A percentile compares a stretch with the other conserved stretches of the same genome.
phyloP scores from a whole-genome alignment of 805 yeast species.

The Candida khao-thaluensis region DNA sequence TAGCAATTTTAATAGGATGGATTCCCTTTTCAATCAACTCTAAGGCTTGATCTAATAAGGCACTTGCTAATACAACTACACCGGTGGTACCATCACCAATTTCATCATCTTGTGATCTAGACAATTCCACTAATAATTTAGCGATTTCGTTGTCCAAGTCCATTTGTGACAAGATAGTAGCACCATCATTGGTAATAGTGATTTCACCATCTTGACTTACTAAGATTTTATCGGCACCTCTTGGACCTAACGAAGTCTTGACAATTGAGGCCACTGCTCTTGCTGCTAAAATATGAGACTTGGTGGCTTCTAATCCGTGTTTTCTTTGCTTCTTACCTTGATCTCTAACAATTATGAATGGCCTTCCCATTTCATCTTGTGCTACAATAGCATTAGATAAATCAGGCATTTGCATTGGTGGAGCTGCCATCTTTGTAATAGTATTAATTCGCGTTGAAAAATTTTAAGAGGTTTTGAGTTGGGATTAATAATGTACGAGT shows the following conservation, averaged over 20 bases:
- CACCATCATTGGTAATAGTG: conserved; percentile 98
- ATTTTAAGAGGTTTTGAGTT: conserved; percentile 2
- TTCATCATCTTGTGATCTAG: conserved; percentile 95
- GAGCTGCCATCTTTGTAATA: conserved; percentile 15
- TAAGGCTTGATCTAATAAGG: conserved; percentile 88
- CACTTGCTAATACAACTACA: conserved; percentile 94
- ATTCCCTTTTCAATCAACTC: conserved; percentile 95
- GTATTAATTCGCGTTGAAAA: conserved; percentile 13
- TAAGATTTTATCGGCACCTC: conserved; percentile 96
- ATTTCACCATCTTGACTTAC: conserved; percentile 97
- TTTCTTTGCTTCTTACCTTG: conserved; percentile 69
- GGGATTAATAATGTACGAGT: no score
- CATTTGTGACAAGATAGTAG: conserved; percentile 94
- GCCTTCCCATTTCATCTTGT: conserved; percentile 99
- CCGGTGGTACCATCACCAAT: conserved; percentile 99
- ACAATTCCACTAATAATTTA: conserved; percentile 87
- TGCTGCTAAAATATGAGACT: conserved; percentile 91
- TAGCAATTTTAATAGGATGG: conserved; percentile 95
- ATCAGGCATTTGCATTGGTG: conserved; percentile 65
- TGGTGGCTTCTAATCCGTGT: conserved; percentile 49
- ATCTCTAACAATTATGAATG: conserved; percentile 95
- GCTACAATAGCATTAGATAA: conserved; percentile 98
- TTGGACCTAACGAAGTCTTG: conserved; percentile 92
- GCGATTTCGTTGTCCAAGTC: conserved; percentile 96
- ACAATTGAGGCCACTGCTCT: conserved; percentile 90